Evolutionary conservation across 2,329 filamentous ascomycete species (phyloP), one percentile per base, ranked within the genome.

Genomic region (Pseudogymnoascus pannorum): DNA sequence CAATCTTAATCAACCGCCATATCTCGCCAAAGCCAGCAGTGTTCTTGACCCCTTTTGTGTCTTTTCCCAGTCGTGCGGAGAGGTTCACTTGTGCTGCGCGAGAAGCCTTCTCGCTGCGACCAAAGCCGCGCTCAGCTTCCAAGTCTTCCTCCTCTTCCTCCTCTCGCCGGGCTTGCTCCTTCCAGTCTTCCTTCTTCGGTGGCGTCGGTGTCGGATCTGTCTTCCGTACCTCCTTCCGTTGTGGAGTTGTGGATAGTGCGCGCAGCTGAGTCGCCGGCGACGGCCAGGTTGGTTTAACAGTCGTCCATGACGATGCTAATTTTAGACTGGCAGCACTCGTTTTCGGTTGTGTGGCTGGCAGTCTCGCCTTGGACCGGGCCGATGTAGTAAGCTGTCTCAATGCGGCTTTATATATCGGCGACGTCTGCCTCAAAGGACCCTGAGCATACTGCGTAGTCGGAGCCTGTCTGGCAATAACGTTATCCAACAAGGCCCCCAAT

Each of bases 61-160:
- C 91, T 72, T 92, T 96, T 51, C 89, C 91, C 58, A 99, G 78
- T 66, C 89, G 90, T 12, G 94, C 94, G 65, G 87, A 87, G 68
- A 97, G 78, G 72, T 99, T 96, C 68, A 99, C 81, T 71, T 97
- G 88, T 2, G 92, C 89, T 9, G 92, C 94, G 69, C 91, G 87
- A 11, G 87, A 84, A 33, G 92, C 94, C 74, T 88, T 93, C 72
- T 96, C 93, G 62, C 90, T 92, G 68, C 84, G 80, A 65, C 81
- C 81, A 71, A 92, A 91, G 20, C 80, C 84, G 62, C 78, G 75
- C 29, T 87, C 82, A 60, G 84, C 78, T 51, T 84, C 83, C 14
- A 77, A 75, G 29, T 75, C 62, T 57, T 74, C 68, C 54, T 72
- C 69, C 57, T 73, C 72, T 62, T 81, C 75, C 58, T 76, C 73